Conservation (phyloP, 1,284 basidiomycete species). For the Tranzscheliella williamsii region DNA sequence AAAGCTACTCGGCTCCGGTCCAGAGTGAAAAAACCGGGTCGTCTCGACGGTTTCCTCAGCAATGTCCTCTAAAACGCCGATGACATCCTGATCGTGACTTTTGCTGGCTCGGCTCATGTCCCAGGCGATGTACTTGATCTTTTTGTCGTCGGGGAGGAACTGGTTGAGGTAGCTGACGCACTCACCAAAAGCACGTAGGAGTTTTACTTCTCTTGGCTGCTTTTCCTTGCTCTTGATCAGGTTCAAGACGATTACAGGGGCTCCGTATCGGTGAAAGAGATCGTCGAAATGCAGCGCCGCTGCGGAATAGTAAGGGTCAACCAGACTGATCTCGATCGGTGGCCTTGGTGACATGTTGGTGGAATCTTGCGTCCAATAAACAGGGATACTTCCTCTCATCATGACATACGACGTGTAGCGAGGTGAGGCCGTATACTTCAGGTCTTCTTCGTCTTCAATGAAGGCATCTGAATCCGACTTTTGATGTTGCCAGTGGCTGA, state of each 20-base stretch:
- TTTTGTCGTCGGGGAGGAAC: slow-evolving; percentile 77
- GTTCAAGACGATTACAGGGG: slow-evolving; percentile 91
- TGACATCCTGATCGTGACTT: slow-evolving; percentile 92
- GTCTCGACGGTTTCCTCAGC: slow-evolving; percentile 90
- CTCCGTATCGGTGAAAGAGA: slow-evolving; percentile 85
- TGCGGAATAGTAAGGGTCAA: slow-evolving; percentile 92
- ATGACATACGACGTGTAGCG: slow-evolving; percentile 95
- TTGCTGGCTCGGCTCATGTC: slow-evolving; percentile 70
- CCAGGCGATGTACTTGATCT: slow-evolving; percentile 91
- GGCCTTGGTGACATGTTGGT: slow-evolving; percentile 88
- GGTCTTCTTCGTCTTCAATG: slow-evolving; percentile 17
- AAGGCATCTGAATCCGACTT: background rate
- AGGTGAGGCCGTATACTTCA: slow-evolving; percentile 63
- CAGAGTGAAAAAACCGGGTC: slow-evolving; percentile 88
- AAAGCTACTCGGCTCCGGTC: slow-evolving; percentile 51
- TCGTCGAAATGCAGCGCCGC: slow-evolving; percentile 93
- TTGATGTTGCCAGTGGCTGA: background rate
- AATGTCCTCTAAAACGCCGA: slow-evolving; percentile 90
- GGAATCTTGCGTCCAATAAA: slow-evolving; percentile 94
- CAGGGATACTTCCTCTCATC: slow-evolving; percentile 92
- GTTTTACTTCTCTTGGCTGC: slow-evolving; percentile 87
- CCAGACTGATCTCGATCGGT: slow-evolving; percentile 84
- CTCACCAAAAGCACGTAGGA: slow-evolving; percentile 86
- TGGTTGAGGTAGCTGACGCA: slow-evolving; percentile 94
- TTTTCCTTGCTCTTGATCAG: slow-evolving; percentile 72